Conservation (phyloP, 164 flowering plant genomes). For the Dillenia turbinata region DNA sequence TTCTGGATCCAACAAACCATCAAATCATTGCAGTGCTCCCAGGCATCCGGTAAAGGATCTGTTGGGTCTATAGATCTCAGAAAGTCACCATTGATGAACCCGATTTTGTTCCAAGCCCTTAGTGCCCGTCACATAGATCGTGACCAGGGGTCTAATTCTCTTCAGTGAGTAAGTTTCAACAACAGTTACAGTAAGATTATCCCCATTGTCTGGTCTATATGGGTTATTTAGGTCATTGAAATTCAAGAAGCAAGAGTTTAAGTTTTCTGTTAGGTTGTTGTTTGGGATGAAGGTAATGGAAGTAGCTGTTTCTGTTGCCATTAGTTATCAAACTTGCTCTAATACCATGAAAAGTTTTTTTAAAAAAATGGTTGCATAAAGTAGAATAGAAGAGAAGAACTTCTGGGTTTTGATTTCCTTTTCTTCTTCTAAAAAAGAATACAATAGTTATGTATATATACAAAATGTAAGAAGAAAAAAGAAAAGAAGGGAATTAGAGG, state of each 20-base stretch:
- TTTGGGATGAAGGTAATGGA: not conserved
- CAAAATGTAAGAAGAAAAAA: no score
- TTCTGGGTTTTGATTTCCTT: no score
- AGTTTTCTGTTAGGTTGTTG: not conserved
- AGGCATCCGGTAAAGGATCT: not conserved
- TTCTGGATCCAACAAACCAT: not conserved
- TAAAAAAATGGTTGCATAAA: no score
- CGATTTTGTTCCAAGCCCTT: no score
- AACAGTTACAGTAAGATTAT: not conserved
- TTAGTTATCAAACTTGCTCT: not conserved
- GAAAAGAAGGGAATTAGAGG: no score
- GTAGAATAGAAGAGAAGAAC: no score
- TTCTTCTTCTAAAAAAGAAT: no score
- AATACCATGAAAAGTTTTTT: not conserved
- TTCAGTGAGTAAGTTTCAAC: not conserved
- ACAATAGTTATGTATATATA: no score
- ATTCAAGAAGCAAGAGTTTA: not conserved
- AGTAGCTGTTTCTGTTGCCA: not conserved
- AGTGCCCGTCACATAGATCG: not conserved
- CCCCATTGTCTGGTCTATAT: not conserved
- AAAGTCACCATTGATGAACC: not conserved
- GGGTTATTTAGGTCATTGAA: not conserved
- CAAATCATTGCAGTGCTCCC: not conserved
- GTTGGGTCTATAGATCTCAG: not conserved
- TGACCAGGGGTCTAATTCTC: not conserved